Percentiles rank a stretch among this genome's conserved stretches.
These are phyloP conservation scores for Cephalotrichum gorgonifer DNA, from an alignment of 2,329 filamentous ascomycete genomes.

Conservation along the genomic window DNA sequence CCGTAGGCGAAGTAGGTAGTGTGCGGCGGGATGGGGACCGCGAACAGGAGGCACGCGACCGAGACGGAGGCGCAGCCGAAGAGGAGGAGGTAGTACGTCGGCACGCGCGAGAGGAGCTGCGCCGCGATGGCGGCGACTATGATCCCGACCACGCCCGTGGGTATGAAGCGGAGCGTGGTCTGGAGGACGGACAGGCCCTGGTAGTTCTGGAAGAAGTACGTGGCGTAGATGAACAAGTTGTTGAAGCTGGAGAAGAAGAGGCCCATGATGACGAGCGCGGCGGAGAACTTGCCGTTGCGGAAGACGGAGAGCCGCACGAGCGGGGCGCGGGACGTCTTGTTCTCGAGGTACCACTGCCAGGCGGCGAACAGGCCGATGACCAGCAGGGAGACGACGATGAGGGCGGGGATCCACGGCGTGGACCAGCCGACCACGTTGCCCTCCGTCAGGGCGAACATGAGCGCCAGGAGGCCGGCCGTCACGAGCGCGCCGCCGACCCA, in stretches of 20 bases:
- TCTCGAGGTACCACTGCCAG: slow-evolving; percentile 53
- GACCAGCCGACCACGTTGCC: slow-evolving; percentile 61
- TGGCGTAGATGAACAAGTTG: slow-evolving; percentile 56
- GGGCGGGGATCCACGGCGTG: slow-evolving; percentile 48
- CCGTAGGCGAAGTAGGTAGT: slow-evolving; percentile 60
- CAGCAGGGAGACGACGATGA: slow-evolving; percentile 48
- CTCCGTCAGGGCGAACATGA: slow-evolving; percentile 58
- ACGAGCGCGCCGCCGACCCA: slow-evolving; percentile 57
- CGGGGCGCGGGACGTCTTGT: slow-evolving; percentile 19
- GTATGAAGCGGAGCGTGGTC: slow-evolving; percentile 59
- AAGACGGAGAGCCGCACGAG: slow-evolving; percentile 56
- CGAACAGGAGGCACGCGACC: slow-evolving; percentile 49
- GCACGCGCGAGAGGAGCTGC: slow-evolving; percentile 44
- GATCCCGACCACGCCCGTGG: slow-evolving; percentile 50
- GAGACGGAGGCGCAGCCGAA: slow-evolving; percentile 46
- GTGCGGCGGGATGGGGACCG: slow-evolving; percentile 47
- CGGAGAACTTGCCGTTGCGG: slow-evolving; percentile 45
- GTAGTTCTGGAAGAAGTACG: slow-evolving; percentile 62
- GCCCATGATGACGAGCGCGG: slow-evolving; percentile 54
- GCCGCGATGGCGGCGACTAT: slow-evolving; percentile 46
- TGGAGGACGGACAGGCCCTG: slow-evolving; percentile 51
- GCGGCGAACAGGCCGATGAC: slow-evolving; percentile 45
- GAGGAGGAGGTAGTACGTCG: slow-evolving; percentile 45
- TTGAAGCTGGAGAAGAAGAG: slow-evolving; percentile 60
- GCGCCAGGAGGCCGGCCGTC: slow-evolving; percentile 48